phyloP scores from a whole-genome alignment of 2,329 filamentous ascomycete genomes.

The Onygenales sp. region DNA sequence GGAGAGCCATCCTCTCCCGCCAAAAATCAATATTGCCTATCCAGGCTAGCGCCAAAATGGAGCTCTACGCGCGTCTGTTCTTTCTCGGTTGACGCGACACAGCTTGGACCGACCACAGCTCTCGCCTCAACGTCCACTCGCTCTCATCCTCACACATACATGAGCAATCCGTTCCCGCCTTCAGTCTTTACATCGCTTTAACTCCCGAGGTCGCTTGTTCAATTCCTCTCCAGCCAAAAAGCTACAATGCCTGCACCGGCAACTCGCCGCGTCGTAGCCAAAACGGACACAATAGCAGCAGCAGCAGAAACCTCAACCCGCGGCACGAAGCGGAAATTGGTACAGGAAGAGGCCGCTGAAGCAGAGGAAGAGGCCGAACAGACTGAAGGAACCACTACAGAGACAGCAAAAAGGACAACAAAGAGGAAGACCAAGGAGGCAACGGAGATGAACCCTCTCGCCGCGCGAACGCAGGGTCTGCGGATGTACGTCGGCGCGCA shows the following conservation, averaged over 20 bases:
- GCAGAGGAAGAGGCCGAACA: constrained; percentile 12
- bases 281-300: not conserved
- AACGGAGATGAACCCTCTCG: constrained; percentile 53
- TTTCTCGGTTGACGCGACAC: too few relatives aligned
- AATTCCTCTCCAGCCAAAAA: too few relatives aligned
- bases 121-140: not conserved
- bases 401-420: constrained; percentile 27
- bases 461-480: constrained; percentile 58
- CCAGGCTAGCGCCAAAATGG: not conserved
- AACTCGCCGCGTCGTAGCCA: not conserved
- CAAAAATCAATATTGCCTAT: not conserved
- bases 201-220: too few relatives aligned
- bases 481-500: constrained; percentile 88
- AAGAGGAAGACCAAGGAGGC: constrained; percentile 47
- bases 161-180: not conserved
- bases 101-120: too few relatives aligned
- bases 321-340: not conserved
- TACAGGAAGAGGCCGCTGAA: not conserved
- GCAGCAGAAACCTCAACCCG: not conserved
- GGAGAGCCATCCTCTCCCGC: too few relatives aligned
- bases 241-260: not conserved
- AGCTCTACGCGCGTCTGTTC: too few relatives aligned
- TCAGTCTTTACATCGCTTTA: not conserved
- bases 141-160: not conserved
- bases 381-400: constrained; percentile 9